Evolutionary conservation across 371 early-diverging fungal species (phyloP), one percentile per base, ranked within the genome.

Genomic region (Smittium culicis): DNA sequence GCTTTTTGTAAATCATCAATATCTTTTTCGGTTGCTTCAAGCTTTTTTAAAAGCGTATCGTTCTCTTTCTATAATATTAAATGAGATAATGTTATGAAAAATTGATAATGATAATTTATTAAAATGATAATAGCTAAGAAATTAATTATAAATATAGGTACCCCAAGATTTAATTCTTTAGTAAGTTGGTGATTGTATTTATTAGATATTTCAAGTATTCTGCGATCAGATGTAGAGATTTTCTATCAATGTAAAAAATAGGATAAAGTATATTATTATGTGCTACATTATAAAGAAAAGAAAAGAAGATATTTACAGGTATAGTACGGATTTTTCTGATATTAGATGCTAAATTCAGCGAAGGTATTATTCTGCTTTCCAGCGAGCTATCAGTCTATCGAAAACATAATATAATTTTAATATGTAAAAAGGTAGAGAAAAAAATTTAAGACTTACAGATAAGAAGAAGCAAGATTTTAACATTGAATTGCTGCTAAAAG

Each of bases 391-490:
- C 14, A 16, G 33, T 31, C 62, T 62, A 62, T 62, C 3, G 24
- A 32, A 30, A 62, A 62, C 3, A 20, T 28, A 34, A 14, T 25
- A 32, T 27, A 62, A 20, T 62, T 62, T 5, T 20, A 34, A 24
- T 31, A 20, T 62, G 20, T 62, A 14, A 62, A 16, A 34, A 2
- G 35, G 29, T 34, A 62, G 3, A 25, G 5, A 14, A 62, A 62
- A 30, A 62, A 30, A 25, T 16, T 14, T 25, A 20, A 29, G 8
- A 20, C 2, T 62, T 62, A 62, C 62, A 14, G 62, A 62, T 20
- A 62, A 25, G 29, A 62, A 62, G 25, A 62, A 62, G 25, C 62
- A 62, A 28, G 62, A 62, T 62, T 62, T 14, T 20, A 62, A 25
- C 16, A 62, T 5, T 2, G 14, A 34, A 24, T 62, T 62, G 14